These are phyloP conservation scores for Sphagnum contortum DNA, from an alignment of 225 moss, liverwort and hornwort genomes.

Conservation along the genomic window DNA sequence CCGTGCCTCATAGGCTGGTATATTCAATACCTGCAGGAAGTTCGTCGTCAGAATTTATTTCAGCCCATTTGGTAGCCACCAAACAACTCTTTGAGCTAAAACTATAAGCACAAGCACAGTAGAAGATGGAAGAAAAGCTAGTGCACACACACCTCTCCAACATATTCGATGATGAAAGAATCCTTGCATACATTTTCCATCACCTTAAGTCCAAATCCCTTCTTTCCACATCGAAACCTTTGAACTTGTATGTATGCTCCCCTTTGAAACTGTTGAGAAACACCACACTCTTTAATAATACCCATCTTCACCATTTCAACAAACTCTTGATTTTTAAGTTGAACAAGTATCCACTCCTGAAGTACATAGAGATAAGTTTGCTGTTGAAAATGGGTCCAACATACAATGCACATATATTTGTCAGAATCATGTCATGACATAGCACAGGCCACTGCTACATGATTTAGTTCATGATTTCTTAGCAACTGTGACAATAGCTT, in stretches of 20 bases:
- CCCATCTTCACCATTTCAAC: background rate
- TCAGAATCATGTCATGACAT: background rate
- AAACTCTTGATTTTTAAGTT: background rate
- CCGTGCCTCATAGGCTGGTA: slow-evolving; percentile 66
- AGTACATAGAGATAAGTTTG: no score
- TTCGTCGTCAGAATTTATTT: background rate
- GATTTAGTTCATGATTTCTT: no score
- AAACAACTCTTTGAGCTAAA: slow-evolving; percentile 3
- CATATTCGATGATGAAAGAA: slow-evolving; percentile 85
- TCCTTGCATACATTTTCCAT: slow-evolving; percentile 48
- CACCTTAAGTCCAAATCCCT: slow-evolving; percentile 73
- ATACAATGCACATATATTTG: slow-evolving; percentile 1
- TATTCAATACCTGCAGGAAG: slow-evolving; percentile 62
- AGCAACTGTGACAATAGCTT: no score
- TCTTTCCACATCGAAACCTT: slow-evolving; percentile 79
- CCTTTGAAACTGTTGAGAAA: slow-evolving; percentile 62
- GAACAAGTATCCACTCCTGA: background rate
- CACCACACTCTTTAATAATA: background rate
- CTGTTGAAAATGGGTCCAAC: no score
- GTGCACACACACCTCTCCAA: slow-evolving; percentile 55
- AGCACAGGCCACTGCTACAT: no score
- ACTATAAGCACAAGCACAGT: background rate
- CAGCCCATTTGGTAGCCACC: background rate
- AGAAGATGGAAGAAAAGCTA: no score
- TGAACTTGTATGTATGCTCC: slow-evolving; percentile 60